Evolutionary conservation across 2,329 filamentous ascomycete genomes (phyloP), one percentile per base, ranked within the genome.

Genomic region (Ampelomyces quisqualis): DNA sequence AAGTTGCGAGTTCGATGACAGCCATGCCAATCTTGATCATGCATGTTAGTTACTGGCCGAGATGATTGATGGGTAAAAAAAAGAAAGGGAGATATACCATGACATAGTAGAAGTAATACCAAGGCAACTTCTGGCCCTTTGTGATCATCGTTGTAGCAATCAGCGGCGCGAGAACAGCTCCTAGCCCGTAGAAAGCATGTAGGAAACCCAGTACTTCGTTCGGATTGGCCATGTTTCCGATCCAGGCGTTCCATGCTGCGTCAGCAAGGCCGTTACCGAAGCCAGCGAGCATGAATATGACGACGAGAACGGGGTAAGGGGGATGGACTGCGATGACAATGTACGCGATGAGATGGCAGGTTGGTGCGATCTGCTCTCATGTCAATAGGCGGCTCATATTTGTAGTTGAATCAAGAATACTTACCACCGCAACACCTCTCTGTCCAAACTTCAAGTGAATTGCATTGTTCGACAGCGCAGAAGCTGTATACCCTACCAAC

Each of bases 101-200:
- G 40, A 89, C 69, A 59, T 88, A 89, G 67, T 88, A 91, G 65
- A 85, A 90, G 8, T 73, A 73, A 55, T 84, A 88, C 88, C 88
- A 93, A 0, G 72, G 72, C 35, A 84, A 59, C 19, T 41, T 47
- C 3, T 70, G 52, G 0, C 70, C 80, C 49, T 80, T 81, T 0
- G 83, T 81, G 23, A 90, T 79, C 78, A 91, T 82, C 4, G 78
- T 77, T 0, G 87, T 89, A 1, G 86, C 85, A 44, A 89, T 75
- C 5, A 90, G 65, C 0, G 86, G 87, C 3, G 77, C 74, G 9
- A 89, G 70, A 0, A 84, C 83, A 1, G 82, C 87, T 0, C 87
- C 87, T 0, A 87, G 57, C 1, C 85, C 85, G 57, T 89, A 91
- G 24, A 79, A 79, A 1, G 79, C 84, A 61, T 90, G 86, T 18